Percentiles rank a stretch among this genome's conserved stretches.
phyloP scores from a whole-genome alignment of 768 basidiomycete species.

The Galerina sulciceps region DNA sequence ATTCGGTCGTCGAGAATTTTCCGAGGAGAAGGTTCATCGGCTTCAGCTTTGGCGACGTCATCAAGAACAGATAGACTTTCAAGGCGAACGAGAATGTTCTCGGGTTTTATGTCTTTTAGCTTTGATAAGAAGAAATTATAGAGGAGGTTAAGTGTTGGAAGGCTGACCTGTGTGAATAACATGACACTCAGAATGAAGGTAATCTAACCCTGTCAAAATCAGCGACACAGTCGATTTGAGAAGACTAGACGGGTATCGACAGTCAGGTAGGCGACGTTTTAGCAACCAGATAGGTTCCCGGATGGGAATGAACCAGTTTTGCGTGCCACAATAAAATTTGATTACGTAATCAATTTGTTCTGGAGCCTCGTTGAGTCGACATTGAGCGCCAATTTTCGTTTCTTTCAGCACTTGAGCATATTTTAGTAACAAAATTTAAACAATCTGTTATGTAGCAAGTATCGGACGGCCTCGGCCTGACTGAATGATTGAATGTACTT shows the following conservation, averaged over 20 bases:
- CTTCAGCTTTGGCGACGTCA: background rate
- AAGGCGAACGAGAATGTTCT: slow-evolving; percentile 4
- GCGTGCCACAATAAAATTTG: too few species aligned
- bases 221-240: background rate
- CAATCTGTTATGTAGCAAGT: too few species aligned
- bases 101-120: slow-evolving; percentile 3
- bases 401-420: too few species aligned
- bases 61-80: background rate
- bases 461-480: too few species aligned
- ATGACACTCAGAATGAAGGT: background rate
- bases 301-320: background rate
- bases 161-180: slow-evolving; percentile 5
- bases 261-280: background rate
- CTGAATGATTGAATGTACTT: too few species aligned
- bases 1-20: background rate
- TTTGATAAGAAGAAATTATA: background rate
- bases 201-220: background rate
- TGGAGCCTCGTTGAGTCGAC: too few species aligned
- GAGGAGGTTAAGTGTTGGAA: background rate
- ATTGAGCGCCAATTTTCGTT: too few species aligned
- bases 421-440: too few species aligned
- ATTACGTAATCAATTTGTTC: too few species aligned
- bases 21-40: background rate
- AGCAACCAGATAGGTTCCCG: slow-evolving; percentile 8
- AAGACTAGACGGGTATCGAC: background rate